These are phyloP conservation scores for Ophiostoma ulmi DNA, from an alignment of 2,329 filamentous ascomycete species.

Conservation along the genomic window DNA sequence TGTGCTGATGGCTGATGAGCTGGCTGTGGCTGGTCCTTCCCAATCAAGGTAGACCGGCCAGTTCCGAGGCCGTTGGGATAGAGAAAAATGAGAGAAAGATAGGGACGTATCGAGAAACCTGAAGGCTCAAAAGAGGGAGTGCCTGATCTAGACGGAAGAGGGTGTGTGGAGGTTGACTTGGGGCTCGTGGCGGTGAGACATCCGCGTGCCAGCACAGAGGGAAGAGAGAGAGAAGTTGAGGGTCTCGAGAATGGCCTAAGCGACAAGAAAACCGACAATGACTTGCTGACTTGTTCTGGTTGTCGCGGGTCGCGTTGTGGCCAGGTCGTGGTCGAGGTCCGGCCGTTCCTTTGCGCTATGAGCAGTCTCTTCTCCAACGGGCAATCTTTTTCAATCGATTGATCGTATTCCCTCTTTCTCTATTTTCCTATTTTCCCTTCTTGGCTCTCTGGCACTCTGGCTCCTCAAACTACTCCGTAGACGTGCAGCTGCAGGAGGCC, in stretches of 20 bases:
- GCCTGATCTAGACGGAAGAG: slow-evolving; percentile 10
- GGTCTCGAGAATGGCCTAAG: background rate
- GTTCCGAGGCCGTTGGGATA: background rate
- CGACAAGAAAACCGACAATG: background rate
- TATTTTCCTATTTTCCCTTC: background rate
- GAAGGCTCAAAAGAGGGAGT: background rate
- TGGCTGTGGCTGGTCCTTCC: background rate
- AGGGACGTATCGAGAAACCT: too few species aligned
- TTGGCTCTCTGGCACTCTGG: background rate
- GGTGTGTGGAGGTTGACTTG: slow-evolving; percentile 13
- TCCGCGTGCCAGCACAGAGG: slow-evolving; percentile 19
- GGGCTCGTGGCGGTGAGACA: slow-evolving; percentile 23
- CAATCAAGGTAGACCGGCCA: slow-evolving; percentile 15
- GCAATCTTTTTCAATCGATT: background rate
- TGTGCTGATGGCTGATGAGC: background rate
- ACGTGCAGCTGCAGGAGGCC: slow-evolving; percentile 13
- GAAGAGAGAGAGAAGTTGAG: background rate
- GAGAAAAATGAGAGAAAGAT: background rate
- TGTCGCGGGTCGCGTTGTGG: slow-evolving; percentile 1
- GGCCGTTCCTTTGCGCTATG: background rate
- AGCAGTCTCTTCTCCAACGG: background rate
- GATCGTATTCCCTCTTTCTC: background rate
- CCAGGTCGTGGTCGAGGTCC: background rate
- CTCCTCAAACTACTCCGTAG: background rate
- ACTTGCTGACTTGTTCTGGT: background rate